phyloP scores from a whole-genome alignment of 768 basidiomycete genomes.

The Suillus clintonianus region DNA sequence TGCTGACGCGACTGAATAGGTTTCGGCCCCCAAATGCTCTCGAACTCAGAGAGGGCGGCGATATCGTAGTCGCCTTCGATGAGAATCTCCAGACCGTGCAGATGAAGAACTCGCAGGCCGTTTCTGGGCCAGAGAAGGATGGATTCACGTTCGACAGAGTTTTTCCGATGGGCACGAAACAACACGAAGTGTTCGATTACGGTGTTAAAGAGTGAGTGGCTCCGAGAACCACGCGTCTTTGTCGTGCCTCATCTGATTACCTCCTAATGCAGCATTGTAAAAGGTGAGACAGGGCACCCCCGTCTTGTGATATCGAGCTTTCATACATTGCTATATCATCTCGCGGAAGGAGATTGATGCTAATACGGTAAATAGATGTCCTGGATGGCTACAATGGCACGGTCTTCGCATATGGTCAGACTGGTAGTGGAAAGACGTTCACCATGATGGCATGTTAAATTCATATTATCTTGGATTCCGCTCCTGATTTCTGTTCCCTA shows the following conservation, averaged over 20 bases:
- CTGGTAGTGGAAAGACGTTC: slow-evolving; percentile 95
- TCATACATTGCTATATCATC: not conserved
- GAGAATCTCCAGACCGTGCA: slow-evolving; percentile 84
- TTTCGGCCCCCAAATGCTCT: slow-evolving; percentile 95
- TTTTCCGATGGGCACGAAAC: slow-evolving; percentile 89
- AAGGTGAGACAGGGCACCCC: slow-evolving; percentile 51
- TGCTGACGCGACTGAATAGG: slow-evolving; percentile 40
- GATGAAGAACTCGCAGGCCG: slow-evolving; percentile 67
- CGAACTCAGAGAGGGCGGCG: slow-evolving; percentile 84
- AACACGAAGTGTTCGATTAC: slow-evolving; percentile 96
- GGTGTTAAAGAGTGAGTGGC: slow-evolving; percentile 90
- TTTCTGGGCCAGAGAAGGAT: slow-evolving; percentile 89
- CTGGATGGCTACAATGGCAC: slow-evolving; percentile 99
- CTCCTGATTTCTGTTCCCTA: slow-evolving; percentile 31
- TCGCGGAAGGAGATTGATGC: not conserved
- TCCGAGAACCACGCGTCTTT: slow-evolving; percentile 3
- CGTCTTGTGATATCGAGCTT: not conserved
- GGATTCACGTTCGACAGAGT: slow-evolving; percentile 98
- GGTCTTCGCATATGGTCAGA: slow-evolving; percentile 97
- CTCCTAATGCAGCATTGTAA: slow-evolving; percentile 68
- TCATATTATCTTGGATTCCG: slow-evolving; percentile 6
- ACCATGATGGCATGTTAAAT: slow-evolving; percentile 88
- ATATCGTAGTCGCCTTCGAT: slow-evolving; percentile 87
- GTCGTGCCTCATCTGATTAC: slow-evolving; percentile 18
- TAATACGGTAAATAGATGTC: slow-evolving; percentile 66